Percentiles rank a stretch among this genome's conserved stretches.
Evolutionary conservation across 495 filamentous ascomycete species (phyloP).

Genomic region (Neurospora sp.): DNA sequence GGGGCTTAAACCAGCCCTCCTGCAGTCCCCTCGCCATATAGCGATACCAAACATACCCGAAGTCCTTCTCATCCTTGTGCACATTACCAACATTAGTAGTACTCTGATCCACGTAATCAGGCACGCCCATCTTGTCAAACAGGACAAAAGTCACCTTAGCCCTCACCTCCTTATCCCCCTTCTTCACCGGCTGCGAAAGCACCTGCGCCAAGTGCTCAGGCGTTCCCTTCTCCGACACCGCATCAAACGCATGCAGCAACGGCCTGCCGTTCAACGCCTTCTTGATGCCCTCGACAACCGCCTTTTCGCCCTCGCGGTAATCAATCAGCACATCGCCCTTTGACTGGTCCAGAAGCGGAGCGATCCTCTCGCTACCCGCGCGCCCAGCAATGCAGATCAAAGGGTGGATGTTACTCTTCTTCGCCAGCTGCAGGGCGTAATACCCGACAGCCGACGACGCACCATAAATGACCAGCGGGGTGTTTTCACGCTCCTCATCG

Average conservation of each 20-base stretch:
- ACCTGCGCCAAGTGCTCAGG: conserved; percentile 35
- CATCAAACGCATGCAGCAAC: conserved; percentile 47
- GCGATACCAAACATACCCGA: conserved; percentile 45
- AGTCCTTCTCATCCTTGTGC: conserved; percentile 43
- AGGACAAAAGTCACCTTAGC: conserved; percentile 47
- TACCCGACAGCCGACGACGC: conserved; percentile 56
- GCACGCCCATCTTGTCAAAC: conserved; percentile 23
- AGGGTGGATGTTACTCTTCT: conserved; percentile 60
- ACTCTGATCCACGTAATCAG: conserved; percentile 23
- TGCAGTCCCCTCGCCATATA: conserved; percentile 42
- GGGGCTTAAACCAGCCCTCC: conserved; percentile 50
- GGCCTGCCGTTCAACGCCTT: conserved; percentile 29
- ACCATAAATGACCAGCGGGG: conserved; percentile 52
- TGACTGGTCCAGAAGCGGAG: conserved; percentile 45
- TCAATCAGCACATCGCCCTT: conserved; percentile 66
- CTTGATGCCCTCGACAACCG: conserved; percentile 41
- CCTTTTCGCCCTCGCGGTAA: conserved; percentile 52
- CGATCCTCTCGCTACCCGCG: conserved; percentile 41
- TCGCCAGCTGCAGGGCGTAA: conserved; percentile 58
- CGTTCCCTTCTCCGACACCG: conserved; percentile 45
- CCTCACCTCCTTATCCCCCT: conserved; percentile 8
- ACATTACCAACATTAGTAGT: conserved; percentile 39
- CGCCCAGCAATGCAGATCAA: conserved; percentile 60
- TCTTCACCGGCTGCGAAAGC: conserved; percentile 23
- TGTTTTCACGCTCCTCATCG: conserved; percentile 9